Evolutionary conservation across 192 early-diverging fungal species (phyloP), one percentile per base, ranked within the genome.

Genomic region (Coemansia sp.): DNA sequence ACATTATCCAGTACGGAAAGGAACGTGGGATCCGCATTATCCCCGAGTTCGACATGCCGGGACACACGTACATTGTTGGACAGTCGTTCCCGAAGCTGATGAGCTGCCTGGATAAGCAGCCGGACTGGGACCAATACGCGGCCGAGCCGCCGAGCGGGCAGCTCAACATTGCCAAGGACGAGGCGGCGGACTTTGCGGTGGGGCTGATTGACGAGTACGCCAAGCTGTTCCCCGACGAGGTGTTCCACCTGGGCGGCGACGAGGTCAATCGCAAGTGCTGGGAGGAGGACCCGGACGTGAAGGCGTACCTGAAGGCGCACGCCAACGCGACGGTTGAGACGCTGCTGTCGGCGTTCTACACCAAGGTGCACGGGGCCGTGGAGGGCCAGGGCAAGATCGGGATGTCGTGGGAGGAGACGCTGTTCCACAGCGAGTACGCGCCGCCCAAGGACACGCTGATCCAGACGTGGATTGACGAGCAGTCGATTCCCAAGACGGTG

Each of bases 31-130:
- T 95, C 42, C 83, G 94, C n/a, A 70, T 97, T 15, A 88, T 95
- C 51, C 92, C 92, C 2, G 94, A 97, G 64, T 82, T 94, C 49
- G 92, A 97, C 63, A 89, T 90, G 77, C 89, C 90, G 9, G 87
- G 86, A 2, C 88, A 95, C 58, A 85, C 82, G n/a, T 70, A 54
- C 38, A 62, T 77, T 64, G 34, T 85, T 6, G 64, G 73, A 9
- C 60, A 79, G 64, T 63, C 58, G 29, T 69, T 78, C 30, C 82
- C 86, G 11, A 75, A 84, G 44, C 53, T 83, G 26, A 74, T 84
- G 58, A 70, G 77, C 52, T 90, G 84, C 49, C 45, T 62, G 43
- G 80, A 83, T 34, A 71, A 70, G 39, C 84, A 82, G 70, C 86
- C 85, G 50, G 62, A 52, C 40, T 79, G 79, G 60, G 83, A 83